These are phyloP conservation scores for Podaxis pistillaris DNA, from an alignment of 768 basidiomycete genomes.

Conservation along the genomic window DNA sequence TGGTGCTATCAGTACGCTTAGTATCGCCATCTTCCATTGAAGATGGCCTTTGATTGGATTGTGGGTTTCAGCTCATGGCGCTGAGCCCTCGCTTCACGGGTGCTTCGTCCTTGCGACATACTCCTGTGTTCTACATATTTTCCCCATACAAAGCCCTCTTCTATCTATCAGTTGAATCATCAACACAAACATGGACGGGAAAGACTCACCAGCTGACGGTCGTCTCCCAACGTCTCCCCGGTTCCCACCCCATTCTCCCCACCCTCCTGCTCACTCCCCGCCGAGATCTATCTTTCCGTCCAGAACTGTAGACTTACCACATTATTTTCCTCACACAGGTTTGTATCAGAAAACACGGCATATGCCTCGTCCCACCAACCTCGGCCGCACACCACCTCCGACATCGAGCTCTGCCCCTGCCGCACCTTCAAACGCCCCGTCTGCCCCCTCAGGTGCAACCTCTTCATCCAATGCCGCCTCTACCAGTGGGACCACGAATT, in stretches of 20 bases:
- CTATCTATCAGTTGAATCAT: constrained; percentile 6
- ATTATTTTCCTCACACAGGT: constrained; percentile 43
- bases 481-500: background rate
- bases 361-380: constrained; percentile 67
- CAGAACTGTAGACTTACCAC: constrained; percentile 28
- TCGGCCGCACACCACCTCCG: constrained; percentile 39
- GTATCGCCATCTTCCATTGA: background rate
- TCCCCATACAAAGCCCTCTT: constrained; percentile 11
- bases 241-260: constrained; percentile 17
- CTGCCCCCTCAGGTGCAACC: constrained; percentile 10
- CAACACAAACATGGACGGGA: constrained; percentile 9
- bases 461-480: constrained; percentile 11
- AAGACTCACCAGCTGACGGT: constrained; percentile 9
- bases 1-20: constrained; percentile 8
- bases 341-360: constrained; percentile 84
- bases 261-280: constrained; percentile 14
- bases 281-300: constrained; percentile 18
- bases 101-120: constrained; percentile 20
- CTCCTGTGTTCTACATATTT: background rate
- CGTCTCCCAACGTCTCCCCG: constrained; percentile 13
- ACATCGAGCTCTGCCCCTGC: constrained; percentile 15
- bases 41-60: constrained; percentile 6
- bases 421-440: constrained; percentile 5
- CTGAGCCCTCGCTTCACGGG: constrained; percentile 11
- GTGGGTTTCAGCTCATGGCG: background rate